Percentiles rank a stretch among this genome's conserved stretches.
These are phyloP conservation scores for Candolleomyces aberdarensis DNA, from an alignment of 768 basidiomycete genomes.

Conservation along the genomic window DNA sequence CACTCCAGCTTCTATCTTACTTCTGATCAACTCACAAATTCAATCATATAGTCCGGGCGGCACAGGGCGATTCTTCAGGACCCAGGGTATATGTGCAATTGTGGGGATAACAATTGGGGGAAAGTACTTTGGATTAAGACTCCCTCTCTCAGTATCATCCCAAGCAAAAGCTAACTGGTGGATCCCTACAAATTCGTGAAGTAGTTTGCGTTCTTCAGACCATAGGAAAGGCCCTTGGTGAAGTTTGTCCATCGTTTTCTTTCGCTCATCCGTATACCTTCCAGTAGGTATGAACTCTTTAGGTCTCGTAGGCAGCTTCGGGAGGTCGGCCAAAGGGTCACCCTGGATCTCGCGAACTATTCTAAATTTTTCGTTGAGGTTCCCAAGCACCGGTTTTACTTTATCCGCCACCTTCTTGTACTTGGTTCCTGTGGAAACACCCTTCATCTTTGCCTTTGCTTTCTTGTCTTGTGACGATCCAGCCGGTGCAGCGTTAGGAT, in stretches of 20 bases:
- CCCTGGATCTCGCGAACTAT: too few relatives aligned
- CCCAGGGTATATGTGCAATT: slow-evolving; percentile 11
- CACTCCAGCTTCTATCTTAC: slow-evolving; percentile 31
- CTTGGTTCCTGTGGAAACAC: slow-evolving; percentile 14
- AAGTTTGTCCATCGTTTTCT: too few relatives aligned
- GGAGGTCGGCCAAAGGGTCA: slow-evolving; percentile 23
- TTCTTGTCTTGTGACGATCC: neutral
- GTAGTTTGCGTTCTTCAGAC: too few relatives aligned
- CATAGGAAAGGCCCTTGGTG: too few relatives aligned
- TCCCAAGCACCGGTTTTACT: slow-evolving; percentile 19
- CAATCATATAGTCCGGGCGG: slow-evolving; percentile 12
- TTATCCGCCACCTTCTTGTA: slow-evolving; percentile 30
- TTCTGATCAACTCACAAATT: slow-evolving; percentile 10
- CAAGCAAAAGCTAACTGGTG: slow-evolving; percentile 20
- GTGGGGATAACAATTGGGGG: slow-evolving; percentile 11
- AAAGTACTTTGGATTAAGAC: slow-evolving; percentile 14
- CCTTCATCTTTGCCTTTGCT: neutral
- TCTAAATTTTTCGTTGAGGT: too few relatives aligned
- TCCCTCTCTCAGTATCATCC: slow-evolving; percentile 15
- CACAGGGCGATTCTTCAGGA: slow-evolving; percentile 8
- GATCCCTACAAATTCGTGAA: too few relatives aligned
- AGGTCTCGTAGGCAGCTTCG: slow-evolving; percentile 15
- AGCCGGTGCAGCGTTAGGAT: neutral
- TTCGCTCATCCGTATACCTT: too few relatives aligned
- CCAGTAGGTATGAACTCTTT: slow-evolving; percentile 18